These are phyloP conservation scores for Hortaea werneckii DNA, from an alignment of 2,329 filamentous ascomycete species.

Conservation along the genomic window DNA sequence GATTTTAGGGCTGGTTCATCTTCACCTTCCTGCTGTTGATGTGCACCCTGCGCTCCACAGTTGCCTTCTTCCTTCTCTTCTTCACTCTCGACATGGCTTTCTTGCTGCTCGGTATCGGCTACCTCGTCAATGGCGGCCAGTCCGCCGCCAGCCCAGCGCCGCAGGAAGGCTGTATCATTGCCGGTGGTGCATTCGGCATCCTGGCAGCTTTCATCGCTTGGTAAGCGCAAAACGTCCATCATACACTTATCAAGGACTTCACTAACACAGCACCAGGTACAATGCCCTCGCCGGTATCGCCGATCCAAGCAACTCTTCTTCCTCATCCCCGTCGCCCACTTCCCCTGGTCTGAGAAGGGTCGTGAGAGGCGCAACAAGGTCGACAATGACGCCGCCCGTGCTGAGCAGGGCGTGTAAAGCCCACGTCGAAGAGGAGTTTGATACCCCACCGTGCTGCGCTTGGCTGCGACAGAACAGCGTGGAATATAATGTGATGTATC, in stretches of 20 bases:
- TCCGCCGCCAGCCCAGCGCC: slow-evolving; percentile 21
- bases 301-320: slow-evolving; percentile 62
- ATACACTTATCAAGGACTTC: slow-evolving; percentile 1
- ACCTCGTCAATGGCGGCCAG: slow-evolving; percentile 35
- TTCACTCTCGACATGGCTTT: slow-evolving; percentile 50
- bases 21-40: slow-evolving; percentile 48
- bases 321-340: slow-evolving; percentile 82
- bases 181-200: slow-evolving; percentile 44
- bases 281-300: slow-evolving; percentile 46
- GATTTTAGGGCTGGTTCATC: slow-evolving; percentile 20
- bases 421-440: background rate
- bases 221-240: slow-evolving; percentile 16
- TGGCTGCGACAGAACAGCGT: background rate
- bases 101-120: slow-evolving; percentile 45
- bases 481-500: background rate
- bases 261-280: slow-evolving; percentile 25
- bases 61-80: slow-evolving; percentile 49
- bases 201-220: slow-evolving; percentile 44
- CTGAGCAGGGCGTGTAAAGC: slow-evolving; percentile 12
- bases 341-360: slow-evolving; percentile 83
- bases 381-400: slow-evolving; percentile 32
- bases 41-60: slow-evolving; percentile 46
- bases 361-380: slow-evolving; percentile 44
- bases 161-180: slow-evolving; percentile 37
- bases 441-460: too few species aligned